phyloP scores from a whole-genome alignment of 768 basidiomycete species.

The Tylopilus cervinicoccineus region DNA sequence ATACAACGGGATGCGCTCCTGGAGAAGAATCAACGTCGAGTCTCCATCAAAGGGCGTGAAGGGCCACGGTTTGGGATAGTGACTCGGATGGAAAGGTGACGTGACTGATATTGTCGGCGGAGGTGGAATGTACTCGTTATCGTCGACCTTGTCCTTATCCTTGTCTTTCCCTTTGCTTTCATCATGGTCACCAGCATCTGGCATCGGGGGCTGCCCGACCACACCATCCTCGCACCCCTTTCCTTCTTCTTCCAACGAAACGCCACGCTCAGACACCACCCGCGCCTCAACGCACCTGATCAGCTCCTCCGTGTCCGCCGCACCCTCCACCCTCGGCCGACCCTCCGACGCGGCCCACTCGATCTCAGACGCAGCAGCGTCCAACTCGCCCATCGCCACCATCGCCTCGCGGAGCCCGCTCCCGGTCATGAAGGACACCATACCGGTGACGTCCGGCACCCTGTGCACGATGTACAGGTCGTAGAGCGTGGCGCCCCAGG shows the following conservation, averaged over 20 bases:
- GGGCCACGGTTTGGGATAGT: conserved; percentile 42
- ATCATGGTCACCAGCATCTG: too few relatives aligned
- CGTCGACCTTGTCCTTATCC: neutral
- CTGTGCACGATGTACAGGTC: conserved; percentile 20
- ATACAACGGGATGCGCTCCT: conserved; percentile 32
- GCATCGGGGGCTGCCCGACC: too few relatives aligned
- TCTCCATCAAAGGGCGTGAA: conserved; percentile 36
- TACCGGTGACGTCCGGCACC: neutral
- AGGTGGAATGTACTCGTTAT: neutral
- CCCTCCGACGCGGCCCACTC: conserved; percentile 24
- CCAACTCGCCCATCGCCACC: conserved; percentile 15
- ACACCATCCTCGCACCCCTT: too few relatives aligned
- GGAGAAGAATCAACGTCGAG: conserved; percentile 23
- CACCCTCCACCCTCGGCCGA: conserved; percentile 14
- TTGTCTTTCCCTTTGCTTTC: too few relatives aligned
- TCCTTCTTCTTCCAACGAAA: too few relatives aligned
- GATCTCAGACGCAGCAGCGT: conserved; percentile 12
- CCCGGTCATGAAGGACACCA: conserved; percentile 11
- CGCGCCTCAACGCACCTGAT: conserved; percentile 6
- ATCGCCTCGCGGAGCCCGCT: conserved; percentile 17
- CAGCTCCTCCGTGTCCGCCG: conserved; percentile 15
- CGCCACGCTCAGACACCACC: neutral
- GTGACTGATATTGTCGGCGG: conserved; percentile 10
- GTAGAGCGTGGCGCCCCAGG: conserved; percentile 28
- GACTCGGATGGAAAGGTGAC: conserved; percentile 30